These are phyloP conservation scores for Chalciporus sp. DNA, from an alignment of 1,284 basidiomycete genomes.

Conservation along the genomic window DNA sequence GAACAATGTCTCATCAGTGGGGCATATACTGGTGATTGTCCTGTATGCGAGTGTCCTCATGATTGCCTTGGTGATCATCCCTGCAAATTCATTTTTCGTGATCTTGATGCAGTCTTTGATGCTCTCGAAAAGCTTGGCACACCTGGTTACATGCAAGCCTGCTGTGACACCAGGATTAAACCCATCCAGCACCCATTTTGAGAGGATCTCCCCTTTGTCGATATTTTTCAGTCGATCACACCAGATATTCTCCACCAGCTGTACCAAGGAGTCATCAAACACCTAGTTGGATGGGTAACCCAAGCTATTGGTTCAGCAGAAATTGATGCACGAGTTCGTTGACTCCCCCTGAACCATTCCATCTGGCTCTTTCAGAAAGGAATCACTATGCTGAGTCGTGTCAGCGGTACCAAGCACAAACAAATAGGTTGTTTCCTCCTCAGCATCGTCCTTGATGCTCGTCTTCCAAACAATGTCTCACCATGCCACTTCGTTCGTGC, in stretches of 20 bases:
- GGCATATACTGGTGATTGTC: slow-evolving; percentile 17
- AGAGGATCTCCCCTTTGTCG: slow-evolving; percentile 34
- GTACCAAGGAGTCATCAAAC: slow-evolving; percentile 35
- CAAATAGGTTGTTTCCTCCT: slow-evolving; percentile 24
- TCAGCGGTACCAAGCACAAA: too few relatives aligned
- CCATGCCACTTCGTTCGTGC: too few relatives aligned
- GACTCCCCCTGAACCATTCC: slow-evolving; percentile 10
- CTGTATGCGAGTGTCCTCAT: slow-evolving; percentile 9
- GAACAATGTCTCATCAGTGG: slow-evolving; percentile 21
- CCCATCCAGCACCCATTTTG: slow-evolving; percentile 35
- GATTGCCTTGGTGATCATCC: slow-evolving; percentile 4
- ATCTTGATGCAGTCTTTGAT: slow-evolving; percentile 2
- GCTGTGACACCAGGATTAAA: slow-evolving; percentile 21
- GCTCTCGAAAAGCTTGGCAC: slow-evolving; percentile 14
- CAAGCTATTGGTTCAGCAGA: slow-evolving; percentile 28
- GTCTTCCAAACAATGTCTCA: too few relatives aligned
- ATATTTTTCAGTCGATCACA: slow-evolving; percentile 40
- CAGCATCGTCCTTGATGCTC: too few relatives aligned
- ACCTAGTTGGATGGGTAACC: slow-evolving; percentile 36
- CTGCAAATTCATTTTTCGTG: not conserved
- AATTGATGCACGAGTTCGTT: slow-evolving; percentile 34
- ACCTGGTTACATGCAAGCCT: slow-evolving; percentile 20
- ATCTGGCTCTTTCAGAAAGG: too few relatives aligned
- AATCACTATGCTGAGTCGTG: too few relatives aligned
- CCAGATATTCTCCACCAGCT: slow-evolving; percentile 41